Conservation (phyloP, 2,329 filamentous ascomycete genomes). For the Coleophoma eucalyptorum region DNA sequence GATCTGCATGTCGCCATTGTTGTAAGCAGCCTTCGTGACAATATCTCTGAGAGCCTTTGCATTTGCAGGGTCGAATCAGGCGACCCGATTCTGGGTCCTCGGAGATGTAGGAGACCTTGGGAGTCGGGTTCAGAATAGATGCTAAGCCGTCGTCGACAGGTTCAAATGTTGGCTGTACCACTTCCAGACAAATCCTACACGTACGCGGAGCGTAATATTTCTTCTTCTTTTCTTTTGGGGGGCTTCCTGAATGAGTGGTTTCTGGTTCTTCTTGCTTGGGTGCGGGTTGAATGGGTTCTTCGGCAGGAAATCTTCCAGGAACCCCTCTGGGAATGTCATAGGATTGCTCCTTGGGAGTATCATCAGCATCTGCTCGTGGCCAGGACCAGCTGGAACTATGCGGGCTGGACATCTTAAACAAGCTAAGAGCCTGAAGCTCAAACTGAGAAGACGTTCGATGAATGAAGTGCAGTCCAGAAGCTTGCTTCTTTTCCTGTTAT, state of each 20-base stretch:
- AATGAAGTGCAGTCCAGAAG: neutral
- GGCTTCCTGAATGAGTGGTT: constrained; percentile 15
- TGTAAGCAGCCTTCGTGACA: constrained; percentile 90
- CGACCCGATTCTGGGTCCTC: constrained; percentile 71
- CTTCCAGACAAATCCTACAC: constrained; percentile 88
- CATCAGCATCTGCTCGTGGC: constrained; percentile 7
- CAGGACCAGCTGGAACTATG: constrained; percentile 15
- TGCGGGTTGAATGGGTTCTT: constrained; percentile 3
- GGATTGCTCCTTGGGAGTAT: too few species aligned
- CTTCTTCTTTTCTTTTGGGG: constrained; percentile 20
- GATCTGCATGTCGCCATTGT: constrained; percentile 75
- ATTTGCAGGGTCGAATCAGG: constrained; percentile 85
- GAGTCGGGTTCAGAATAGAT: constrained; percentile 49
- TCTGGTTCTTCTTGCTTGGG: constrained; percentile 18
- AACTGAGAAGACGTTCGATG: too few species aligned
- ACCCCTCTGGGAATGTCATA: neutral
- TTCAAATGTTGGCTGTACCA: constrained; percentile 55
- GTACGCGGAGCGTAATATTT: constrained; percentile 66
- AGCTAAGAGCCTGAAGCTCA: too few species aligned
- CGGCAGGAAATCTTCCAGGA: constrained; percentile 10
- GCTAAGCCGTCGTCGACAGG: constrained; percentile 48
- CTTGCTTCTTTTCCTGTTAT: neutral
- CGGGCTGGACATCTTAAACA: neutral
- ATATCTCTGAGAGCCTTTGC: constrained; percentile 89
- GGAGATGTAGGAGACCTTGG: constrained; percentile 67